Evolutionary conservation across 2,329 filamentous ascomycete species (phyloP), one percentile per base, ranked within the genome.

Genomic region (Arthrobotrys pseudoclavata): DNA sequence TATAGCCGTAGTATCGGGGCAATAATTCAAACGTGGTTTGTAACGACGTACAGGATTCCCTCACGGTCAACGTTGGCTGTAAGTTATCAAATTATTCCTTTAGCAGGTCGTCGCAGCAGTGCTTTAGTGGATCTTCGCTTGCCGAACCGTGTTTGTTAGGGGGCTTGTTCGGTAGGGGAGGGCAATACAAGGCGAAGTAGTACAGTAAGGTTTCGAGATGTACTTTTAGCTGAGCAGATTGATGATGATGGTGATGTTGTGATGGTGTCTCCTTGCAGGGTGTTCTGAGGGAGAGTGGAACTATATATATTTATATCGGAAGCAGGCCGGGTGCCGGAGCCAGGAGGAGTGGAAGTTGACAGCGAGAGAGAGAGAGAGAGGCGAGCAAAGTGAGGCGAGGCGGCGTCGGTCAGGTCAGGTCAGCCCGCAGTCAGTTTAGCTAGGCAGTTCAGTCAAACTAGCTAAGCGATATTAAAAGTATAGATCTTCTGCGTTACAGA

Each of bases 141-240:
- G 64, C 50, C 50, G 55, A 57, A 50, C 50, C 50, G 64, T 31
- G 48, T 48, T 45, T 68, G 50, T 53, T 68, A 47, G 64, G 50
- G 47, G 15, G 63, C 18, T 55, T 67, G 50, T 29, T 57, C 42
- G 47, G 47, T 9, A n/a, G n/a, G 26, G 37, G 37, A 40, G 12
- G 60, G 57, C 42, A 67, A 67, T 68, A 48, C 50, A 45, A 68
- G 50, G 64, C 64, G 66, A 50, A 48, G 57, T n/a, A 62, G 20
- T 24, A 24, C 12, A 12, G 34, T 6, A n/a, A 37, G 29, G 26
- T 47, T 18, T 55, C 15, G 26, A 29, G 24, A 52, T 18, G 24
- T 13, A 29, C 15, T 31, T 3, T 40, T n/a, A 40, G 31, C 9
- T 57, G 24, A 29, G 24, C 20, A 7, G 15, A 50, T 45, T 45